Conservation (phyloP, 2,329 filamentous ascomycete species). For the Herpomyces periplanetae region DNA sequence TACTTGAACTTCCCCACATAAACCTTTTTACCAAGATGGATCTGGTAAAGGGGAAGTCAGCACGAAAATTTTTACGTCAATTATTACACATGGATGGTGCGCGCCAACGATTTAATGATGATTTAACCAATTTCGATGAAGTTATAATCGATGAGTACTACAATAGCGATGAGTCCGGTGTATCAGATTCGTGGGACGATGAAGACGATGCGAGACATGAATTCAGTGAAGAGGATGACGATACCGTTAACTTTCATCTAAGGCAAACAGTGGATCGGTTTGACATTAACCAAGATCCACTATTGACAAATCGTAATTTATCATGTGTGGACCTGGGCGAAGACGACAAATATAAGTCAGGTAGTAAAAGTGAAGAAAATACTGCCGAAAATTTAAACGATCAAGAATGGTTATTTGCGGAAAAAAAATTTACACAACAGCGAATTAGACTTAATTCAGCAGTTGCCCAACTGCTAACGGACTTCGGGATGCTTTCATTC, state of each 20-base stretch:
- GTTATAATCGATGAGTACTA: slow-evolving; percentile 7
- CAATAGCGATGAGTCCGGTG: no score
- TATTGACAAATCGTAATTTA: no score
- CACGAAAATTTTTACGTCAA: slow-evolving; percentile 49
- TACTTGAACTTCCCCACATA: slow-evolving; percentile 84
- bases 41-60: slow-evolving; percentile 54
- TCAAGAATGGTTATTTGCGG: slow-evolving; percentile 43
- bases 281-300: no score
- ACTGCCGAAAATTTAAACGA: slow-evolving; percentile 29
- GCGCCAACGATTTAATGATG: slow-evolving; percentile 44
- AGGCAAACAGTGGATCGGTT: no score
- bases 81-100: slow-evolving; percentile 59
- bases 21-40: slow-evolving; percentile 97
- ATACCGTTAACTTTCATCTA: no score
- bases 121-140: slow-evolving; percentile 15
- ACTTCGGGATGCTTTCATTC: slow-evolving; percentile 92
- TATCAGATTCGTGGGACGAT: no score
- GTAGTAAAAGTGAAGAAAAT: slow-evolving; percentile 17
- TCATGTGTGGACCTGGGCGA: slow-evolving; percentile 8
- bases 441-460: slow-evolving; percentile 46
- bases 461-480: slow-evolving; percentile 66
- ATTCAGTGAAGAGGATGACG: no score
- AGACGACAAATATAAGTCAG: slow-evolving; percentile 10
- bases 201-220: no score
- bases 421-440: no score